A percentile compares a stretch with the other conserved stretches of the same genome.
Conservation (phyloP, 495 filamentous ascomycete species). For the Beverwykella pulmonaria region DNA sequence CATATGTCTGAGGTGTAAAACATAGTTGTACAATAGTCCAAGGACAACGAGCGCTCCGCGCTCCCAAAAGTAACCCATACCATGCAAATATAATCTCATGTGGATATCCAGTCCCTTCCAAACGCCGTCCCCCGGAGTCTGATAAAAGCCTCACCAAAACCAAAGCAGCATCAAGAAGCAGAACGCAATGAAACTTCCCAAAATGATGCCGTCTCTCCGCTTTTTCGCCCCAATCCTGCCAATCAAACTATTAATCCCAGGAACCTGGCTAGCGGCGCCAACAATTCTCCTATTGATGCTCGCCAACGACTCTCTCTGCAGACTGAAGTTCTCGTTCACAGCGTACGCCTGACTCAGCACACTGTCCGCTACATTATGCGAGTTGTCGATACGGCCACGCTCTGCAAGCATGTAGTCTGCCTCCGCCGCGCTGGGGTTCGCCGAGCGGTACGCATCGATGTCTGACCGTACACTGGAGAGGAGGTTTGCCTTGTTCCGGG, state of each 20-base stretch:
- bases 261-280: constrained; percentile 82
- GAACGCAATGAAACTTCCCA: constrained; percentile 85
- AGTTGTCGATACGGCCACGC: constrained; percentile 78
- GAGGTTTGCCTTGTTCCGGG: constrained; percentile 87
- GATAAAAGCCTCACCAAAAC: constrained; percentile 59
- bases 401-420: constrained; percentile 97
- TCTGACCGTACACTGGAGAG: constrained; percentile 88
- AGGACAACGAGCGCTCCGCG: not conserved
- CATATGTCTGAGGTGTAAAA: not conserved
- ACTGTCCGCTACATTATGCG: constrained; percentile 82
- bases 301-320: constrained; percentile 82
- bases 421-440: constrained; percentile 78
- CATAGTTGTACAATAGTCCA: constrained; percentile 16
- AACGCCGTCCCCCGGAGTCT: constrained; percentile 21
- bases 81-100: not conserved
- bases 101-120: constrained; percentile 27
- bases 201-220: constrained; percentile 90
- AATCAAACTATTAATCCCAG: constrained; percentile 91
- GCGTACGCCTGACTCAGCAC: constrained; percentile 97
- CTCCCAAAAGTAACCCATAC: not conserved
- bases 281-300: constrained; percentile 89
- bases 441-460: constrained; percentile 82
- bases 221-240: constrained; percentile 92
- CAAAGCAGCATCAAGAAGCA: constrained; percentile 87
- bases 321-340: constrained; percentile 85